These are phyloP conservation scores for Haplosporangium sp. DNA, from an alignment of 371 early-diverging fungal genomes.

Conservation along the genomic window DNA sequence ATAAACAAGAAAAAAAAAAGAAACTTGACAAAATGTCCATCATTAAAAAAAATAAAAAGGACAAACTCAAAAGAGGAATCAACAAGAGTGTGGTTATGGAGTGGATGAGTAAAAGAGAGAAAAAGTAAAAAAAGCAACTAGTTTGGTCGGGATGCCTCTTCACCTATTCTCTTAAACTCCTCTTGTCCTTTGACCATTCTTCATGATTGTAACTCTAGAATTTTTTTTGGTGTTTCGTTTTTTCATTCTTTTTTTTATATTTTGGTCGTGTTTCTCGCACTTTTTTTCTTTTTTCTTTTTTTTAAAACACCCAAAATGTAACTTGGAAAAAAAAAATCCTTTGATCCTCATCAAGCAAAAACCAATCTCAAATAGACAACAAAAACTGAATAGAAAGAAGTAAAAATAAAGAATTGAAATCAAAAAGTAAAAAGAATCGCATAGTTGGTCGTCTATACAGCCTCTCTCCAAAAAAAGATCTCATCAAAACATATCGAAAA, in stretches of 20 bases:
- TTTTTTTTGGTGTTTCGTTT: neutral
- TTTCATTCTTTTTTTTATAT: constrained; percentile 14
- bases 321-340: neutral
- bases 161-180: constrained; percentile 8
- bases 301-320: neutral
- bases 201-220: neutral
- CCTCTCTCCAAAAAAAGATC: constrained; percentile 1
- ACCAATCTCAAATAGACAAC: constrained; percentile 3
- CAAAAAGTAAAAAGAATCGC: constrained; percentile 8
- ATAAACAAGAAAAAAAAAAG: neutral
- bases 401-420: constrained; percentile 9
- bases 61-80: neutral
- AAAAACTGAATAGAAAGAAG: constrained; percentile 10
- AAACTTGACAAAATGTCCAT: neutral
- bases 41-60: constrained; percentile 2
- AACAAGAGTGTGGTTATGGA: neutral
- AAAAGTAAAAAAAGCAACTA: constrained; percentile 26
- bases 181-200: neutral
- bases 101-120: neutral
- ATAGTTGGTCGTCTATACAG: constrained; percentile 40
- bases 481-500: constrained; percentile 17
- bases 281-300: constrained; percentile 2
- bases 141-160: constrained; percentile 51
- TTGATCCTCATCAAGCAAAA: constrained; percentile 2
- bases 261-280: constrained; percentile 34